Conservation (phyloP, 2,329 filamentous ascomycete species). For the Chaetomium globosum region DNA sequence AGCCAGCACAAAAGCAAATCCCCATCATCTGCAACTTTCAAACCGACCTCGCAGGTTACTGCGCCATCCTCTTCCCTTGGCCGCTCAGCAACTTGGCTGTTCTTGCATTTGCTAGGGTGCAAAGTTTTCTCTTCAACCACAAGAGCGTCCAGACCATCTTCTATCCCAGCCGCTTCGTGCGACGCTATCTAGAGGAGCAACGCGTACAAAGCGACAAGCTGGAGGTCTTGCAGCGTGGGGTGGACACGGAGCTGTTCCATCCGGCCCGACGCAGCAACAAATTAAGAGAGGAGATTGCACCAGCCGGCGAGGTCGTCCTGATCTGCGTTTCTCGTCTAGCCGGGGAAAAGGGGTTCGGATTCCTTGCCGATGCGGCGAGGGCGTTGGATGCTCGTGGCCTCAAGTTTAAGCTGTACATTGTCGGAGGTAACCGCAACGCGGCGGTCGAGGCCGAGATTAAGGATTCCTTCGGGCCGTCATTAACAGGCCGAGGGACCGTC, state of each 20-base stretch:
- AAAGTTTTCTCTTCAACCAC: slow-evolving; percentile 17
- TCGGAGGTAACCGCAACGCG: slow-evolving; percentile 15
- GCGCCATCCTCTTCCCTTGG: slow-evolving; percentile 19
- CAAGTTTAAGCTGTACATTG: slow-evolving; percentile 8
- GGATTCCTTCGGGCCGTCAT: neutral
- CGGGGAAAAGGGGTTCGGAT: slow-evolving; percentile 17
- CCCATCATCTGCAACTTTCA: slow-evolving; percentile 21
- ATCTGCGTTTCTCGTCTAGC: slow-evolving; percentile 15
- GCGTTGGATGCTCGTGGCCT: slow-evolving; percentile 6
- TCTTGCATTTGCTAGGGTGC: slow-evolving; percentile 8
- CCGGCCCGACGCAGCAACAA: neutral
- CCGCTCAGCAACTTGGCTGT: slow-evolving; percentile 18
- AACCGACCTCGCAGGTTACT: slow-evolving; percentile 20
- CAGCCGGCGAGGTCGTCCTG: slow-evolving; percentile 5
- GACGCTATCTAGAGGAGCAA: slow-evolving; percentile 10
- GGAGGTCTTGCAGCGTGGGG: slow-evolving; percentile 10
- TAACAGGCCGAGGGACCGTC: neutral
- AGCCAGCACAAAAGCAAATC: neutral
- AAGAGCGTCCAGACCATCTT: slow-evolving; percentile 12
- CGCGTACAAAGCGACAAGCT: slow-evolving; percentile 3
- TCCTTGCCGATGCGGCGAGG: slow-evolving; percentile 3
- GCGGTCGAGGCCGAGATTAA: slow-evolving; percentile 16
- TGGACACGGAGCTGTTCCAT: slow-evolving; percentile 14
- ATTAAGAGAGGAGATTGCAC: slow-evolving; percentile 2
- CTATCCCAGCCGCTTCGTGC: slow-evolving; percentile 17